Evolutionary conservation across 2,329 filamentous ascomycete genomes (phyloP).

Genomic region (Sclerotiophoma versabilis): DNA sequence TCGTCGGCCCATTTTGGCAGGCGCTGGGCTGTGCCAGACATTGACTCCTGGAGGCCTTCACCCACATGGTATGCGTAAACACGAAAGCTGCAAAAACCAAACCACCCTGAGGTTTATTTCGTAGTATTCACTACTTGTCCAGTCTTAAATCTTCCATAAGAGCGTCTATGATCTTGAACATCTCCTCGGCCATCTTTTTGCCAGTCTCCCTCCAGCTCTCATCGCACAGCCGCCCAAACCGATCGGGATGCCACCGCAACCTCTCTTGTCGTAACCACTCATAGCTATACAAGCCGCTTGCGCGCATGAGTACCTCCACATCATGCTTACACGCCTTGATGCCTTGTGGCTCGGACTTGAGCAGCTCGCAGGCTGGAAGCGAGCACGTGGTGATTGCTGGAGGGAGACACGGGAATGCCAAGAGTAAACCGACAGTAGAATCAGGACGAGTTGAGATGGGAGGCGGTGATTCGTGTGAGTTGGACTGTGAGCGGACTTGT

Average conservation of each 20-base stretch:
- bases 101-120: too few species aligned
- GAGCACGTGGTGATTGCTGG: constrained; percentile 29
- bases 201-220: constrained; percentile 42
- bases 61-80: too few species aligned
- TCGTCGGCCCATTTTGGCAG: too few species aligned
- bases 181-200: constrained; percentile 43
- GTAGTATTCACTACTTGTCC: too few species aligned
- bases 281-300: constrained; percentile 44
- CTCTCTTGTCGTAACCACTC: constrained; percentile 47
- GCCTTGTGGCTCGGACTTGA: constrained; percentile 33
- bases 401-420: constrained; percentile 45
- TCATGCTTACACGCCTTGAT: constrained; percentile 47
- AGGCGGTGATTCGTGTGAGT: constrained; percentile 40
- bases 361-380: constrained; percentile 28
- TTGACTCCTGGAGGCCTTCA: too few species aligned
- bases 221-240: constrained; percentile 45
- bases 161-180: constrained; percentile 46
- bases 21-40: too few species aligned
- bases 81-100: too few species aligned
- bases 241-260: constrained; percentile 48
- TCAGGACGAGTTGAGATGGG: constrained; percentile 41
- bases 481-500: constrained; percentile 43
- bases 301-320: constrained; percentile 39
- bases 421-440: too few species aligned
- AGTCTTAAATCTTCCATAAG: constrained; percentile 36